Conservation (phyloP, 2,329 filamentous ascomycete species). For the Ustulina deusta region DNA sequence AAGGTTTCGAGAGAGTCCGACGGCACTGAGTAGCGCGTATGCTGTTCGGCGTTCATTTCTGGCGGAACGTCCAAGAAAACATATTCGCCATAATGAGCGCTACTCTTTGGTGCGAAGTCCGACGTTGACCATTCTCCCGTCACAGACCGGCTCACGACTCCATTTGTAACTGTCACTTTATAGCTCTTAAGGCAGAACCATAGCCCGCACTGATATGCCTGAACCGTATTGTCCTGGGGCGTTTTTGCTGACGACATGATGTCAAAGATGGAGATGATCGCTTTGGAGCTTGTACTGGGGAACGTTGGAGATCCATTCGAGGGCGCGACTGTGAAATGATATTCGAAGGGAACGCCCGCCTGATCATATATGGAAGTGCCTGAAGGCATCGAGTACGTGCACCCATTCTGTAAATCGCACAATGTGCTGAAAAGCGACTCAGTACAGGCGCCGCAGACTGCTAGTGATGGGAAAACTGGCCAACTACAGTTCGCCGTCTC, state of each 20-base stretch:
- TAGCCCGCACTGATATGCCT: constrained; percentile 51
- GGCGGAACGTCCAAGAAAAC: constrained; percentile 51
- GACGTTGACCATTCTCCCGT: constrained; percentile 50
- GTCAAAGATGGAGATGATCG: constrained; percentile 54
- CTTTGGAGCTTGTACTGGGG: constrained; percentile 39
- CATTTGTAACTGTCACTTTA: constrained; percentile 48
- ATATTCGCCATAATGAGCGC: constrained; percentile 48
- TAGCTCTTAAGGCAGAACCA: constrained; percentile 56
- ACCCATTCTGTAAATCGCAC: constrained; percentile 42
- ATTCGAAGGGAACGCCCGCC: constrained; percentile 42
- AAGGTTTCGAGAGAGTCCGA: constrained; percentile 49
- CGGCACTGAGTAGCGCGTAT: constrained; percentile 51
- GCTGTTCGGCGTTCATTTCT: constrained; percentile 44
- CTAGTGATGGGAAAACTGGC: constrained; percentile 54
- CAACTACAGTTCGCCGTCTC: constrained; percentile 53
- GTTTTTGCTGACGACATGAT: constrained; percentile 50
- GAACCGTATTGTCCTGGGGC: constrained; percentile 36
- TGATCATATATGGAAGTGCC: constrained; percentile 48
- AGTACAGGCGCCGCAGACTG: constrained; percentile 53
- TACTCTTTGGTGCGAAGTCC: constrained; percentile 45
- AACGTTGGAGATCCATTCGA: constrained; percentile 41
- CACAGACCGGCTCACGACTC: constrained; percentile 45
- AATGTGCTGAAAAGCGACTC: constrained; percentile 33
- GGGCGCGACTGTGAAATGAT: constrained; percentile 50
- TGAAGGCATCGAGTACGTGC: constrained; percentile 49